A percentile compares a stretch with the other conserved stretches of the same genome.
phyloP scores from a whole-genome alignment of 2,329 filamentous ascomycete genomes.

The Chalaropsis ovoidea region DNA sequence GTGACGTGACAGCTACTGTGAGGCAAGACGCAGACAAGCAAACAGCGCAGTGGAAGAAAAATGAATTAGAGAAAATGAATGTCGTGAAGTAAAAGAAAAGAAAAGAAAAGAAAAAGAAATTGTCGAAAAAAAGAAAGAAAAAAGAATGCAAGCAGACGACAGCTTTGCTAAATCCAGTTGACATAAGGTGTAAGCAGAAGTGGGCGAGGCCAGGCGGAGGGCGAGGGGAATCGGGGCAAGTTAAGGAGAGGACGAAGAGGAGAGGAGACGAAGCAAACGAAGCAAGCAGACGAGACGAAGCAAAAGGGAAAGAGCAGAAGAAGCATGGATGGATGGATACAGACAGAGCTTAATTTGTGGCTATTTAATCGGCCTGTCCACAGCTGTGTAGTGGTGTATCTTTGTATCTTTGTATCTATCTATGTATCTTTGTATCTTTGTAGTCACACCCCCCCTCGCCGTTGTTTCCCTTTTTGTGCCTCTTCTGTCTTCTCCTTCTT shows the following conservation, averaged over 20 bases:
- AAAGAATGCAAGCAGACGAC: slow-evolving; percentile 6
- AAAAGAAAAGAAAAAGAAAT: slow-evolving; percentile 9
- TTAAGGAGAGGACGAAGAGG: slow-evolving; percentile 17
- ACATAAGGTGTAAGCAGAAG: slow-evolving; percentile 17
- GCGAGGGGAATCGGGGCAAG: slow-evolving; percentile 18
- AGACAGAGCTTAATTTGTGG: not conserved
- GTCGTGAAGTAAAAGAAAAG: slow-evolving; percentile 10
- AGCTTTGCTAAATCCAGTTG: slow-evolving; percentile 4
- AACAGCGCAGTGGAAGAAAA: not conserved
- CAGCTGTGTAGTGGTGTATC: not conserved
- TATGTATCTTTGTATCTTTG: too few relatives aligned
- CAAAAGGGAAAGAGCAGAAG: not conserved
- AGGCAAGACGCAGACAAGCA: slow-evolving; percentile 9
- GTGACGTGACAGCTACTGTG: not conserved
- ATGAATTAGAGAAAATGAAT: slow-evolving; percentile 5
- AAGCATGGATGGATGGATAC: not conserved
- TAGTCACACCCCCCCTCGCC: not conserved
- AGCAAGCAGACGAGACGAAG: slow-evolving; percentile 6
- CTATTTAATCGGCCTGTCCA: slow-evolving; percentile 1
- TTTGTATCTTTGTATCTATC: too few relatives aligned
- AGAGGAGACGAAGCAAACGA: not conserved
- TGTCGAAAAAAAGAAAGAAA: not conserved
- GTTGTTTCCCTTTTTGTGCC: not conserved
- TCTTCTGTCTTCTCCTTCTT: not conserved
- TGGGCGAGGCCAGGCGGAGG: not conserved